Evolutionary conservation across 2,329 filamentous ascomycete species (phyloP), one percentile per base, ranked within the genome.

Genomic region (Sclerotinia sclerotiorum): DNA sequence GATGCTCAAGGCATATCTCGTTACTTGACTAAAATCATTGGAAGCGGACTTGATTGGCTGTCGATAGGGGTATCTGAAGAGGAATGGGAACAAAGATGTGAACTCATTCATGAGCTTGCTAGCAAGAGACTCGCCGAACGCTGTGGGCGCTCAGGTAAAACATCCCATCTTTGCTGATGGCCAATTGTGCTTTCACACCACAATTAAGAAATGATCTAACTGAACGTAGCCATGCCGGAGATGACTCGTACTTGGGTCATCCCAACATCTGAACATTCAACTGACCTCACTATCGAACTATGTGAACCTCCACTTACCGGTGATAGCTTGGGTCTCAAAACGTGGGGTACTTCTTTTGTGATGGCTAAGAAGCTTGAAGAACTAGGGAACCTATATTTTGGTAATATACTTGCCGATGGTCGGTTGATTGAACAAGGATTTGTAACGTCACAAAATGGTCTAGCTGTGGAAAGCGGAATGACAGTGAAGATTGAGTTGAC

Each of bases 321-420:
- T 8, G 94, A 97, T 78, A 91, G 92, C 69, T 83, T 98, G 24
- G 95, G 95, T 1, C 84, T 96, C 78, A 98, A 99, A 79, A 99
- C 95, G 0, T 98, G 95, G 95, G 92, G 91, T 0, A 94, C 93
- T 0, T 94, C 93, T 0, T 96, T 93, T 76, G 85, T 96, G 2
- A 87, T 98, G 5, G 90, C 94, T 0, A 90, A 87, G 73, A 87
- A 91, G 32, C 84, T 98, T 35, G 81, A 82, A 27, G 51, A 79
- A 76, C 10, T 79, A 77, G 55, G 81, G 78, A 64, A 48, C 2
- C 48, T 69, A 6, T 70, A 73, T 54, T 71, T 76, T 39, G 55
- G 60, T 24, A 57, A 70, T 19, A 79, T 81, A 0, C 79, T 87
- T 39, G 74, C 24, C 49, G 76, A 70, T 70, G 54, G 65, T 29